A percentile compares a stretch with the other conserved stretches of the same genome.
These are phyloP conservation scores for Xenoacremonium recifei DNA, from an alignment of 2,329 filamentous ascomycete species.

Conservation along the genomic window DNA sequence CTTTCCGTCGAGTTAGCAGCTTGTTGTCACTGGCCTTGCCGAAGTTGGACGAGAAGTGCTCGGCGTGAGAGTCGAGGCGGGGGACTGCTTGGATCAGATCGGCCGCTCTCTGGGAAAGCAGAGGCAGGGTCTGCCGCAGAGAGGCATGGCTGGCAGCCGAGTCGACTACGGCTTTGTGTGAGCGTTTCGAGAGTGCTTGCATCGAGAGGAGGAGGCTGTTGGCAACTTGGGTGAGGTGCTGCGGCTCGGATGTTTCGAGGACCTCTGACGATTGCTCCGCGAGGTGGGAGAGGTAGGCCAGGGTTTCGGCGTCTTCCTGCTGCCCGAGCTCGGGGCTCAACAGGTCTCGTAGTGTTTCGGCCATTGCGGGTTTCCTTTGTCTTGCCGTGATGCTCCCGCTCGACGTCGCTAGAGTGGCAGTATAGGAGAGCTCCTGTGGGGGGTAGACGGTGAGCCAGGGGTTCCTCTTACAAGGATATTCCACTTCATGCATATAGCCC, in stretches of 20 bases:
- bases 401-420: no score
- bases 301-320: slow-evolving; percentile 50
- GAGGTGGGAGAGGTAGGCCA: slow-evolving; percentile 74
- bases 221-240: slow-evolving; percentile 74
- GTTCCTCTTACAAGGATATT: no score
- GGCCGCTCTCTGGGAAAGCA: slow-evolving; percentile 62
- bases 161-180: slow-evolving; percentile 78
- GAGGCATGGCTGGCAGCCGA: slow-evolving; percentile 77
- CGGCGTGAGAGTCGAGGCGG: slow-evolving; percentile 73
- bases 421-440: no score
- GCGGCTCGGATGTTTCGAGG: slow-evolving; percentile 72
- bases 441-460: no score
- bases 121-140: slow-evolving; percentile 69
- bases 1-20: slow-evolving; percentile 71
- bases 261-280: slow-evolving; percentile 73
- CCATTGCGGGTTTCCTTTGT: slow-evolving; percentile 33
- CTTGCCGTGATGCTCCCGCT: no score
- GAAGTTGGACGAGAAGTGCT: slow-evolving; percentile 80
- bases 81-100: slow-evolving; percentile 73
- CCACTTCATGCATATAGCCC: no score
- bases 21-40: slow-evolving; percentile 69
- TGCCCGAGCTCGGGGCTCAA: slow-evolving; percentile 28
- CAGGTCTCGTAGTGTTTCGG: slow-evolving; percentile 35
- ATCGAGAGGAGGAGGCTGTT: slow-evolving; percentile 81
- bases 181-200: slow-evolving; percentile 85